Percentiles rank a stretch among this genome's conserved stretches.
These are phyloP conservation scores for Kodamaea laetipori DNA, from an alignment of 805 yeast species.

Conservation along the genomic window DNA sequence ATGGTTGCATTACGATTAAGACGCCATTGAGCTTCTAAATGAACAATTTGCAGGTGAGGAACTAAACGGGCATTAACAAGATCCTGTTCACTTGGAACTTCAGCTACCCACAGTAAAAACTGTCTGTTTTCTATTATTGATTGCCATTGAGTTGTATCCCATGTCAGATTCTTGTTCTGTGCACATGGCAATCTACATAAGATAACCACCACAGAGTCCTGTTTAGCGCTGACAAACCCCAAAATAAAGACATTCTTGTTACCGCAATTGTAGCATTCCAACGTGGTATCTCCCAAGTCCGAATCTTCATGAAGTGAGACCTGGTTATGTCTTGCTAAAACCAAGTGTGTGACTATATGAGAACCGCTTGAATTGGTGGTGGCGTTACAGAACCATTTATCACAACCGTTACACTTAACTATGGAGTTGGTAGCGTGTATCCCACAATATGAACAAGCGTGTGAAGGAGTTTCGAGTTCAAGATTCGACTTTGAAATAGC, in stretches of 20 bases:
- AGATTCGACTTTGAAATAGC: not conserved
- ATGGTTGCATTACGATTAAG: slow-evolving; percentile 68
- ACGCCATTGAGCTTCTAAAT: slow-evolving; percentile 82
- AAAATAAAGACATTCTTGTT: slow-evolving; percentile 73
- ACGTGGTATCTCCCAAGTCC: slow-evolving; percentile 79
- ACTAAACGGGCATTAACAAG: slow-evolving; percentile 56
- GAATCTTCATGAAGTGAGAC: slow-evolving; percentile 78
- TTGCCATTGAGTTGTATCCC: slow-evolving; percentile 91
- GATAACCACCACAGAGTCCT: slow-evolving; percentile 82
- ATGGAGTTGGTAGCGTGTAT: slow-evolving; percentile 63
- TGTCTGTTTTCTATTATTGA: slow-evolving; percentile 78
- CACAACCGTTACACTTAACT: slow-evolving; percentile 73
- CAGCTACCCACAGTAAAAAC: slow-evolving; percentile 80
- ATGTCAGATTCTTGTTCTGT: slow-evolving; percentile 67
- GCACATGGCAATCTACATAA: slow-evolving; percentile 90
- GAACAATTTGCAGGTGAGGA: slow-evolving; percentile 63
- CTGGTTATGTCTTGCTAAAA: slow-evolving; percentile 71
- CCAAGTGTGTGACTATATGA: slow-evolving; percentile 85
- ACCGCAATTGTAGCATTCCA: slow-evolving; percentile 93
- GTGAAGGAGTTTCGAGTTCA: not conserved
- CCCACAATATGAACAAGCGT: slow-evolving; percentile 69
- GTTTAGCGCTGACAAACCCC: slow-evolving; percentile 86
- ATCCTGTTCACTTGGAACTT: slow-evolving; percentile 67
- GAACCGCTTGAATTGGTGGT: slow-evolving; percentile 60
- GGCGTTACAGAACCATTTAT: slow-evolving; percentile 89